Percentiles rank a stretch among this genome's conserved stretches.
Conservation (phyloP, 208 protist genomes). For the Balamuthia mandrillaris region DNA sequence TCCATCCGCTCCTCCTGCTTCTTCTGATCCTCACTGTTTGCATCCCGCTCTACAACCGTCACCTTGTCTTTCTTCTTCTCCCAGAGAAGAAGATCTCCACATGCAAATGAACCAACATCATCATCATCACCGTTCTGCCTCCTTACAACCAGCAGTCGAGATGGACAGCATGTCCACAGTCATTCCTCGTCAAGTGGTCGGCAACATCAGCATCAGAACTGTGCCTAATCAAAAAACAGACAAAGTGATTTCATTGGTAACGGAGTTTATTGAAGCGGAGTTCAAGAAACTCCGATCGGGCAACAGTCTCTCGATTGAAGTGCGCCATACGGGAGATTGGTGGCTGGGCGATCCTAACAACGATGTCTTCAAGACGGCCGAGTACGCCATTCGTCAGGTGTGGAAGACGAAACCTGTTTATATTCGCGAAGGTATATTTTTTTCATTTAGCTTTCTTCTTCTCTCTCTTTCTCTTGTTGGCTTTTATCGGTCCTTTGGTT, state of each 20-base stretch:
- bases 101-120: background rate
- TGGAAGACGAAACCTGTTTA: background rate
- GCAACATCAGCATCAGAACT: slow-evolving; percentile 20
- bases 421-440: slow-evolving; percentile 42
- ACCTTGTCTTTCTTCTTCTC: background rate
- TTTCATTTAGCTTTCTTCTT: too few species aligned
- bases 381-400: background rate
- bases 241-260: background rate
- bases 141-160: background rate
- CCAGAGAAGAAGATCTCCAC: background rate
- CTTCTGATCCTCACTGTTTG: background rate
- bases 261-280: background rate
- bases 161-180: slow-evolving; percentile 12
- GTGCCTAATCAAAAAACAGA: slow-evolving; percentile 30
- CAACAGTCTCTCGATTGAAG: background rate
- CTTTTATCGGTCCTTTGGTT: too few species aligned
- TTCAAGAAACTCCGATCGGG: slow-evolving; percentile 7
- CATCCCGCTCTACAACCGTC: background rate
- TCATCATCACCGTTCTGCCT: background rate
- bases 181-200: slow-evolving; percentile 19
- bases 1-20: too few species aligned
- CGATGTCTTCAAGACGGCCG: slow-evolving; percentile 2
- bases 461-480: too few species aligned
- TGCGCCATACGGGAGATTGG: slow-evolving; percentile 23
- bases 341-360: slow-evolving; percentile 40